These are phyloP conservation scores for Colletotrichum sp. DNA, from an alignment of 2,329 filamentous ascomycete genomes.

Conservation along the genomic window DNA sequence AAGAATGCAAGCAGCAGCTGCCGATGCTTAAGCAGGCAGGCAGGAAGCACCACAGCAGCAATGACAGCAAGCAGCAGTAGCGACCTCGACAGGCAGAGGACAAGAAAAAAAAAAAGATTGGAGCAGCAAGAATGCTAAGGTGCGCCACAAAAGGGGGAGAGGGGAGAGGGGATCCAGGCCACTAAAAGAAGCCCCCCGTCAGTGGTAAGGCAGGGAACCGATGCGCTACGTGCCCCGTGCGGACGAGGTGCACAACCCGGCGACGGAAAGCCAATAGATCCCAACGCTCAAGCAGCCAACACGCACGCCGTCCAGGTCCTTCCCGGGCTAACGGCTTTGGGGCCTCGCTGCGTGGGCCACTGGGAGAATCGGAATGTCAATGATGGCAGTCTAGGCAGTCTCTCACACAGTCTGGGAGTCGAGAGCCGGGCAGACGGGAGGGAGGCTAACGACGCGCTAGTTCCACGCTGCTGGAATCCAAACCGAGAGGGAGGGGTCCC, in stretches of 20 bases:
- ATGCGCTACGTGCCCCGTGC: not conserved
- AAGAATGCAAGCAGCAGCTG: not conserved
- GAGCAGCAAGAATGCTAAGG: not conserved
- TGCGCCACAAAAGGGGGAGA: not conserved
- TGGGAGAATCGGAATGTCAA: not conserved
- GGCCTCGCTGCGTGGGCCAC: not conserved
- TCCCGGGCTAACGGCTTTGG: constrained; percentile 1
- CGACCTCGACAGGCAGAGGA: not conserved
- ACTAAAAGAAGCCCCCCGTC: not conserved
- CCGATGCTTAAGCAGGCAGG: not conserved
- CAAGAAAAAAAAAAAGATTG: not conserved
- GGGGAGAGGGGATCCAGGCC: not conserved
- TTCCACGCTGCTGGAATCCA: constrained; percentile 13
- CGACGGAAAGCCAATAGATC: not conserved
- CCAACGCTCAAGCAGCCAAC: not conserved
- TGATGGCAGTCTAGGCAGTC: not conserved
- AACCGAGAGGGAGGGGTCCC: not conserved
- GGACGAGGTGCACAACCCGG: not conserved
- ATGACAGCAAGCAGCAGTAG: not conserved
- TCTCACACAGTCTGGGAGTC: not conserved
- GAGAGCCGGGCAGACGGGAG: not conserved
- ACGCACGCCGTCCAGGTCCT: constrained; percentile 1
- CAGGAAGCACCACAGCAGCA: not conserved
- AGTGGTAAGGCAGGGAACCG: not conserved
- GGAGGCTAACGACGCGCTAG: not conserved